Evolutionary conservation across 768 basidiomycete species (phyloP).

Genomic region (Suillus spraguei): DNA sequence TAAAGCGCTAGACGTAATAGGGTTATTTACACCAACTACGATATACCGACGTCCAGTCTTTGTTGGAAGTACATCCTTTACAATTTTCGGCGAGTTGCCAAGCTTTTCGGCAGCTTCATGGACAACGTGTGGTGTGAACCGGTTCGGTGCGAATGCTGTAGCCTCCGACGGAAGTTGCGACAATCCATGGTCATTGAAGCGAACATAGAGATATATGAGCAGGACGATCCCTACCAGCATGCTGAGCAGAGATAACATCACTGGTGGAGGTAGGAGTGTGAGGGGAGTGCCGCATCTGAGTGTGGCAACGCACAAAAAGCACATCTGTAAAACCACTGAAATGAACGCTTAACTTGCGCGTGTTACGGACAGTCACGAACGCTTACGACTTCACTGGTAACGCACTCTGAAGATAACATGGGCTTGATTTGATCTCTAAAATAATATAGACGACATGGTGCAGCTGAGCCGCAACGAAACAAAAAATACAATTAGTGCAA

Average conservation of each 20-base stretch:
- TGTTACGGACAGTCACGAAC: too few relatives aligned
- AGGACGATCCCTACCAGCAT: slow-evolving; percentile 11
- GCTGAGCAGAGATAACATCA: slow-evolving; percentile 22
- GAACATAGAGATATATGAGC: slow-evolving; percentile 39
- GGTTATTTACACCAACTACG: slow-evolving; percentile 62
- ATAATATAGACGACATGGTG: too few relatives aligned
- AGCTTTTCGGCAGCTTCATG: slow-evolving; percentile 40
- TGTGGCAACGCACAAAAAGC: too few relatives aligned
- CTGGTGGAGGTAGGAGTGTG: not conserved
- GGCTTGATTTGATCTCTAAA: too few relatives aligned
- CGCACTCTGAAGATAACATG: too few relatives aligned
- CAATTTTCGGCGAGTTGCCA: slow-evolving; percentile 34
- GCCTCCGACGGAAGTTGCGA: slow-evolving; percentile 50
- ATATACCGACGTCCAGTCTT: slow-evolving; percentile 78
- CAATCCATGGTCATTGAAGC: slow-evolving; percentile 58
- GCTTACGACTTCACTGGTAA: too few relatives aligned
- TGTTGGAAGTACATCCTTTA: slow-evolving; percentile 55
- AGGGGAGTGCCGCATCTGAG: too few relatives aligned
- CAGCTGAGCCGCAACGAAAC: too few relatives aligned
- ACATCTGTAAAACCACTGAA: too few relatives aligned
- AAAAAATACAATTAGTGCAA: too few relatives aligned
- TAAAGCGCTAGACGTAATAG: not conserved
- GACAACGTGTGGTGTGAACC: slow-evolving; percentile 49
- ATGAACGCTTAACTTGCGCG: too few relatives aligned
- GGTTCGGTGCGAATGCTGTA: slow-evolving; percentile 50